These are phyloP conservation scores for Calonectria naviculata DNA, from an alignment of 2,329 filamentous ascomycete species.

Conservation along the genomic window DNA sequence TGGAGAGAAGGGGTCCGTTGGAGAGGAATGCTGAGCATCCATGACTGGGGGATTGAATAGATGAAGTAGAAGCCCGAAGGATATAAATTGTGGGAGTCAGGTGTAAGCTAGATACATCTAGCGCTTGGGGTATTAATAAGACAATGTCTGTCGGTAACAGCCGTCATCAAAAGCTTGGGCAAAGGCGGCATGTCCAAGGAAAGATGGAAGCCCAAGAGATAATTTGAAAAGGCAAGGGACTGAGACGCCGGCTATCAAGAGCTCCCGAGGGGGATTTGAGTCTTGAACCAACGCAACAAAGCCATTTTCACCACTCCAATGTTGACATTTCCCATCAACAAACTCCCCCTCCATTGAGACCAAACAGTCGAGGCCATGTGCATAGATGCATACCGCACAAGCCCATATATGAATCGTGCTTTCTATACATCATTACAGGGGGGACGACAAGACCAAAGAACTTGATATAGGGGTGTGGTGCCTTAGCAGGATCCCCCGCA, in stretches of 20 bases:
- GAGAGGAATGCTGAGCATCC: background rate
- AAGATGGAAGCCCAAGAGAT: background rate
- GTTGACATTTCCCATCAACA: background rate
- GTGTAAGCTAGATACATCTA: background rate
- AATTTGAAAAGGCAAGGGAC: background rate
- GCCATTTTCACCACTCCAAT: background rate
- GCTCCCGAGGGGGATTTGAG: too few relatives aligned
- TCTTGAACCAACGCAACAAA: background rate
- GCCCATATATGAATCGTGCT: background rate
- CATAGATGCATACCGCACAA: background rate
- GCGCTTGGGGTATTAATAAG: background rate
- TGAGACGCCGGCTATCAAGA: background rate
- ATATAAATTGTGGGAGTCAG: background rate
- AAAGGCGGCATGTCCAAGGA: background rate
- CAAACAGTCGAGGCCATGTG: background rate
- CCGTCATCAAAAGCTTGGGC: background rate
- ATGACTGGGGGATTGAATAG: background rate
- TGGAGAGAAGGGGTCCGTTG: background rate
- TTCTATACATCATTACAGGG: background rate
- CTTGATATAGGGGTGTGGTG: background rate
- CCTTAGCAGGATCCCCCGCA: background rate
- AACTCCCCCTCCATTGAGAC: background rate
- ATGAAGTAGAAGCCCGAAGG: background rate
- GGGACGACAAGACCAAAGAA: slow-evolving; percentile 1
- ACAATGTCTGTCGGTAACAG: background rate